Evolutionary conservation across 2,329 filamentous ascomycete genomes (phyloP).

Genomic region (Gliomastix tumulicola): DNA sequence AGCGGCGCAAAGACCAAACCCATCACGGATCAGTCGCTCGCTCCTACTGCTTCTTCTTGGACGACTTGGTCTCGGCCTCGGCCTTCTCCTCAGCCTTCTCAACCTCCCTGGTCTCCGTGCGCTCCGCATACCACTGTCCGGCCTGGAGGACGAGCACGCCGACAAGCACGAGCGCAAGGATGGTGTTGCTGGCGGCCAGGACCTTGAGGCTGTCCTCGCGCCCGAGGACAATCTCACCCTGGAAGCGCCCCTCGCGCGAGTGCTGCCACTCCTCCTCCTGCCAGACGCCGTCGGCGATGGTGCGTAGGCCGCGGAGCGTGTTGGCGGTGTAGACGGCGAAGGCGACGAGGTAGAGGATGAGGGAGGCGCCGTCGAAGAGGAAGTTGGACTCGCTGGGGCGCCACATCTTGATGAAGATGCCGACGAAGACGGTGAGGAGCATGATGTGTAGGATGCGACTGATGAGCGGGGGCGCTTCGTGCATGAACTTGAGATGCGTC

Average conservation of each 20-base stretch:
- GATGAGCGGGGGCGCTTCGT: constrained; percentile 87
- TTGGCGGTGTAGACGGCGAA: constrained; percentile 92
- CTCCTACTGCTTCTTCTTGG: constrained; percentile 30
- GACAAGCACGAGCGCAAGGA: constrained; percentile 84
- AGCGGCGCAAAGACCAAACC: too few species aligned
- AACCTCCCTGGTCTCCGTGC: constrained; percentile 71
- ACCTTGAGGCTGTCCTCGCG: constrained; percentile 89
- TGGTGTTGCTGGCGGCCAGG: constrained; percentile 90
- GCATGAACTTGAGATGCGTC: constrained; percentile 82
- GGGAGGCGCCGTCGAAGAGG: constrained; percentile 81
- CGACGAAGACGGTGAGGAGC: constrained; percentile 77
- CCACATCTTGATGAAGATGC: constrained; percentile 93
- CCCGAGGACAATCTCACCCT: constrained; percentile 63
- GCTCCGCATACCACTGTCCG: constrained; percentile 97
- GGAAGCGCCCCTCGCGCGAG: constrained; percentile 30
- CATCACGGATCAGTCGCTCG: too few species aligned
- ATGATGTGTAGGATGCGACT: constrained; percentile 90
- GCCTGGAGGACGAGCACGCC: constrained; percentile 90
- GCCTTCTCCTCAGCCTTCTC: constrained; percentile 17
- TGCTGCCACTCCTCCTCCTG: constrained; percentile 29
- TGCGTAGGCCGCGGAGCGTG: constrained; percentile 88
- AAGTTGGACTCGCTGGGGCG: constrained; percentile 89
- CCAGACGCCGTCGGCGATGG: constrained; percentile 68
- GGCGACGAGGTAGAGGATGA: constrained; percentile 78
- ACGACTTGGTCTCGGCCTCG: constrained; percentile 6